phyloP scores from a whole-genome alignment of 305 asterid species.

The Rubia peregrina region DNA sequence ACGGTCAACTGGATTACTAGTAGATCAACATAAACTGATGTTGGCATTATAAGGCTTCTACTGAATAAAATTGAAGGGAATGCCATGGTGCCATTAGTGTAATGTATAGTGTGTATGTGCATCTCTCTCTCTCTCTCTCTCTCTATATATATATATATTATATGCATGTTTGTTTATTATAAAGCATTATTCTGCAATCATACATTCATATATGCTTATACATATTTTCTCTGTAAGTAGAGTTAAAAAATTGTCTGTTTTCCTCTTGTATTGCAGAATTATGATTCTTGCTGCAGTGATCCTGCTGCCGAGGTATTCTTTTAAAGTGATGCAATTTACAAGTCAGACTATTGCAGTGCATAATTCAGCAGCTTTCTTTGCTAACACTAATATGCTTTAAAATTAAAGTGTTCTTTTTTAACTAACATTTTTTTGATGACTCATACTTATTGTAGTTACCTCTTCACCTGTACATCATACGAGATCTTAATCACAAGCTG shows the following conservation, averaged over 20 bases:
- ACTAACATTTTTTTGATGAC: not conserved
- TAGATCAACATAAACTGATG: not conserved
- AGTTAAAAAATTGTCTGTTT: constrained; percentile 14
- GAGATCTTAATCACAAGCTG: constrained; percentile 74
- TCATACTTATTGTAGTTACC: constrained; percentile 49
- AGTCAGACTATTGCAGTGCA: not conserved
- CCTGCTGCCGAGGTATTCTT: constrained; percentile 56
- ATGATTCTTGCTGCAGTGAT: constrained; percentile 70
- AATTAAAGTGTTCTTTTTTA: not conserved
- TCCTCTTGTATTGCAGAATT: constrained; percentile 39
- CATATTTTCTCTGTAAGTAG: not conserved
- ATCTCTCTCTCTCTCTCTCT: too few relatives aligned
- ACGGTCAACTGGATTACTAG: not conserved
- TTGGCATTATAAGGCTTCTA: constrained; percentile 1
- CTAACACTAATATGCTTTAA: not conserved
- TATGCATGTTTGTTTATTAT: not conserved
- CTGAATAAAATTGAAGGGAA: not conserved
- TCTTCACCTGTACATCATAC: constrained; percentile 66
- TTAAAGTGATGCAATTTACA: not conserved
- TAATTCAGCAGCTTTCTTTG: not conserved
- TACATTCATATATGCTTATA: not conserved
- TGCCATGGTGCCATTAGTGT: not conserved
- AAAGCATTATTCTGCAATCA: not conserved
- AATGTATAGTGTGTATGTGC: not conserved
- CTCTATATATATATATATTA: too few relatives aligned